Percentiles rank a stretch among this genome's conserved stretches.
Evolutionary conservation across 495 filamentous ascomycete species (phyloP).

Genomic region (Lasiosphaeria miniovina): DNA sequence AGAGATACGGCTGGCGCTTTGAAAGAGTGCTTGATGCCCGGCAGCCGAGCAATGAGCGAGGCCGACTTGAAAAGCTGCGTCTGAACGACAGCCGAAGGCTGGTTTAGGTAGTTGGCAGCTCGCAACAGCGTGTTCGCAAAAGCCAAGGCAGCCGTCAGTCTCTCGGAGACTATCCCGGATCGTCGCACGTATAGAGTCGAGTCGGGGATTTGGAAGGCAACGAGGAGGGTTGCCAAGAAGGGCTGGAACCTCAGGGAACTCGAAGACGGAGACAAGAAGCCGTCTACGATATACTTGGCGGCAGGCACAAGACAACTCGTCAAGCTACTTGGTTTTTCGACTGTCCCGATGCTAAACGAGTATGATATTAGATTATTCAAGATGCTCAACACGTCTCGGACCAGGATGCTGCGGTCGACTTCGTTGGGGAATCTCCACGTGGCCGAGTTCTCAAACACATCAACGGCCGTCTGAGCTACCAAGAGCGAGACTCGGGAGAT

Average conservation of each 20-base stretch:
- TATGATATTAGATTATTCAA: conserved; percentile 71
- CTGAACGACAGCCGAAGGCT: conserved; percentile 63
- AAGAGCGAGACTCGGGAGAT: conserved; percentile 69
- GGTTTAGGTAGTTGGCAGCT: conserved; percentile 61
- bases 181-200: conserved; percentile 61
- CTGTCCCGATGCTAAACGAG: conserved; percentile 68
- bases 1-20: conserved; percentile 62
- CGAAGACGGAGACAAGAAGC: conserved; percentile 66
- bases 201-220: conserved; percentile 62
- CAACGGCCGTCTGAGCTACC: conserved; percentile 68
- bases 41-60: conserved; percentile 72
- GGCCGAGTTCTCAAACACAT: conserved; percentile 75
- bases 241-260: conserved; percentile 74
- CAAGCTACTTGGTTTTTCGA: conserved; percentile 55
- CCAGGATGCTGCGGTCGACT: conserved; percentile 57
- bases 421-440: conserved; percentile 76
- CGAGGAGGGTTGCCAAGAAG: conserved; percentile 65
- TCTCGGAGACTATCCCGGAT: conserved; percentile 53
- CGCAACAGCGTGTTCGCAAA: conserved; percentile 68
- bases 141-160: conserved; percentile 60
- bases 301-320: conserved; percentile 59
- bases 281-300: conserved; percentile 70
- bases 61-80: conserved; percentile 74
- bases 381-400: conserved; percentile 55
- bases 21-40: conserved; percentile 67